phyloP scores from a whole-genome alignment of 345 rosid genomes.

The Hibiscus tridactylites region DNA sequence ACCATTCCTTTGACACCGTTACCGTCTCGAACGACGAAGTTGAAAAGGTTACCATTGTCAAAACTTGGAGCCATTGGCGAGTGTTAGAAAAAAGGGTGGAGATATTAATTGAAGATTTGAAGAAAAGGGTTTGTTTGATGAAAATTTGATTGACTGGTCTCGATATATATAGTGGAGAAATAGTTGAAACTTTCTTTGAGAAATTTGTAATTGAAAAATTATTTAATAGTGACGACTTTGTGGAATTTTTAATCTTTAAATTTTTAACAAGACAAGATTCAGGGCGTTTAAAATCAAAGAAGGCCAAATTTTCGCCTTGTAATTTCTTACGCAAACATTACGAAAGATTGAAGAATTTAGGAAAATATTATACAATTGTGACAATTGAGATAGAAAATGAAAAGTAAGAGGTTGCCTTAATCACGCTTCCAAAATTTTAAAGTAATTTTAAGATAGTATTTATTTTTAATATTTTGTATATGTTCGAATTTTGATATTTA shows the following conservation, averaged over 20 bases:
- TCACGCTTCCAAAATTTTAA: too few species aligned
- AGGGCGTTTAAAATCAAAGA: neutral
- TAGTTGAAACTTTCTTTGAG: neutral
- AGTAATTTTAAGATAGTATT: too few species aligned
- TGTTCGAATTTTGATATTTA: too few species aligned
- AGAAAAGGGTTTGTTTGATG: neutral
- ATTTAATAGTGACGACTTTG: neutral
- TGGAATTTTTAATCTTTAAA: neutral
- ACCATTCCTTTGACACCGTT: slow-evolving; percentile 4
- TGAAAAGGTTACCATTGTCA: slow-evolving; percentile 1
- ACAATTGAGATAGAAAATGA: too few species aligned
- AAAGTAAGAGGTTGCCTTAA: too few species aligned
- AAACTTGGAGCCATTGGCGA: neutral
- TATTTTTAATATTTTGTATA: too few species aligned
- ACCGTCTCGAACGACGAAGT: slow-evolving; percentile 1
- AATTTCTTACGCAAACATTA: neutral
- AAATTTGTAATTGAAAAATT: too few species aligned
- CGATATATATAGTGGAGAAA: neutral
- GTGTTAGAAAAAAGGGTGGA: neutral
- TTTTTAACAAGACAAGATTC: neutral
- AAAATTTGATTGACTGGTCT: neutral
- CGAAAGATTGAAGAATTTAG: neutral
- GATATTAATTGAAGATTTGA: neutral
- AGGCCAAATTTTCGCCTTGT: neutral
- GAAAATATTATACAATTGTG: neutral